Evolutionary conservation across 306 rosid species (phyloP).

Genomic region (Casuarina equisetifolia): DNA sequence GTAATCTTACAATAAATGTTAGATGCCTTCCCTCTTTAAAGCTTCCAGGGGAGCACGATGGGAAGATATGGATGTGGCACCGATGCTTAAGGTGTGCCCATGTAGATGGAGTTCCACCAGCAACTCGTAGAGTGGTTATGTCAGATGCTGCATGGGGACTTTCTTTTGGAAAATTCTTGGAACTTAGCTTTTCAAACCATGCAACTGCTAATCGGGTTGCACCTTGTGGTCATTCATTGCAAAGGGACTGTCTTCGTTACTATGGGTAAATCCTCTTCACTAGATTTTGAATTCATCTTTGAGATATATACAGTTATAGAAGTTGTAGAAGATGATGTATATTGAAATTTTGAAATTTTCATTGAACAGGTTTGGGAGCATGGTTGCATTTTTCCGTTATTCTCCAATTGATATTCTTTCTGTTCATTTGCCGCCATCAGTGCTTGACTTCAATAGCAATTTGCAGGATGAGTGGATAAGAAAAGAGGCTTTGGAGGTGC

Average conservation of each 20-base stretch:
- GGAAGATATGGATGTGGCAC: constrained; percentile 99
- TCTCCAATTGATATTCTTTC: constrained; percentile 87
- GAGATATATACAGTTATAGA: constrained; percentile 7
- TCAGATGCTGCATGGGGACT: constrained; percentile 99
- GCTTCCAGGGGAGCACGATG: constrained; percentile 89
- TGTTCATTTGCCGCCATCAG: constrained; percentile 81
- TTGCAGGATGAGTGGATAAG: constrained; percentile 69
- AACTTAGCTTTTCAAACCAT: constrained; percentile 96
- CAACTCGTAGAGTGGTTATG: constrained; percentile 93
- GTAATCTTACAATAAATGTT: constrained; percentile 93
- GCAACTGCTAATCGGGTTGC: constrained; percentile 99
- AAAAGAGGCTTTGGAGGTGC: constrained; percentile 84
- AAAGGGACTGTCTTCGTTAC: constrained; percentile 95
- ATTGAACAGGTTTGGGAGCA: constrained; percentile 80
- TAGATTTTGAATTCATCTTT: constrained; percentile 11
- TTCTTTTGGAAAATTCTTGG: constrained; percentile 98
- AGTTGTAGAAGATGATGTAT: constrained; percentile 16
- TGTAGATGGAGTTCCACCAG: constrained; percentile 92
- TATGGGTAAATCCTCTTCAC: constrained; percentile 64
- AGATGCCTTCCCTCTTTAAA: constrained; percentile 71
- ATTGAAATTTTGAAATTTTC: constrained; percentile 28
- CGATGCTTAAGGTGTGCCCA: constrained; percentile 84
- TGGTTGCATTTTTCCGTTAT: constrained; percentile 95
- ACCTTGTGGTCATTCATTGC: constrained; percentile 95
- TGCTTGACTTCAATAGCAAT: constrained; percentile 70